Base-by-base conservation (phyloP, 2,329 filamentous ascomycete genomes). In the Bimuria novae-zelandiae region DNA sequence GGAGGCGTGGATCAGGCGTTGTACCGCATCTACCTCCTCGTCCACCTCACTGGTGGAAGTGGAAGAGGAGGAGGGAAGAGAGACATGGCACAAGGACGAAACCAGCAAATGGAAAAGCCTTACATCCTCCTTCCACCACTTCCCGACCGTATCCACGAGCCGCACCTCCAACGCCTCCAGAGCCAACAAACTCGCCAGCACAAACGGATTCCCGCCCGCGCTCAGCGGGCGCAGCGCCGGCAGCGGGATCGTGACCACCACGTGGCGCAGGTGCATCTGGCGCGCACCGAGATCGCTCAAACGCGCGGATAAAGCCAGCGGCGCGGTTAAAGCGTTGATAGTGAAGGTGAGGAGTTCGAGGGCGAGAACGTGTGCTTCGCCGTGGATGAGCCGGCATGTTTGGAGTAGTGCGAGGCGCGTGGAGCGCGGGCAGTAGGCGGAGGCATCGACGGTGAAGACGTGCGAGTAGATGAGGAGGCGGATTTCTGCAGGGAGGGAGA, bases 131-230 rank as follows among this genome's bases (percentile, higher is more conserved):
- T 35, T 25, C 51, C 35, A 55, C 10, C 14, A 16, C 11, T 22
- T 8, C 11, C 23, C 12, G 4, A 36, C 25, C 17, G 42, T 17
- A 2, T 36, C 21, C 12, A 25, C 39, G 27, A 60, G 32, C 17
- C 35, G 17, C 16, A 57, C 51, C 5, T n/a, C 36, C 3, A 60
- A 43, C 10, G 23, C 42, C 2, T 42, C 19, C 22, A 60, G 54
- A 2, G 54, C 51, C 11, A 55, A 29, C 10, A n/a, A n/a, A n/a
- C 16, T 22, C 1, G 25, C 51, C 16, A 60, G 16, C 3, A 51
- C 7, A 37, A 60, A 60, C 1, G 57, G 54, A 29, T 55, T 57
- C 12, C 50, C 44, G 16, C 37, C 4, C 36, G n/a, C n/a, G n/a
- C 45, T 45, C 12, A 35, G 3, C 7, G 30, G n/a, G 8, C 51